A percentile compares a stretch with the other conserved stretches of the same genome.
These are phyloP conservation scores for Podospora pseudocomata DNA, from an alignment of 495 filamentous ascomycete species.

Conservation along the genomic window DNA sequence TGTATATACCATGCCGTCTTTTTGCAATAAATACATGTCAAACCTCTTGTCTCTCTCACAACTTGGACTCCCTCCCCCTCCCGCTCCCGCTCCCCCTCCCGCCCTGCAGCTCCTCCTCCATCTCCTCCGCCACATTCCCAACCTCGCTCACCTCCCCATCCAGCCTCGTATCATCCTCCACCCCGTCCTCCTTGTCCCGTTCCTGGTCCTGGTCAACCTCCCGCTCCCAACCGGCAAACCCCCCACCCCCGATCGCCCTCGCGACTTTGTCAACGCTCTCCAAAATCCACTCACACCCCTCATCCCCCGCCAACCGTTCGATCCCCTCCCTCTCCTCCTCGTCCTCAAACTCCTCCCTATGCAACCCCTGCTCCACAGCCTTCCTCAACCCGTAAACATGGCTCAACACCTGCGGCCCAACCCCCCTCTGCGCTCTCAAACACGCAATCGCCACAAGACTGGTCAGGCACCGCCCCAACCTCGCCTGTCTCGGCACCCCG, in stretches of 20 bases:
- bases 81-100: neutral
- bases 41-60: neutral
- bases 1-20: neutral
- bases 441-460: constrained; percentile 67
- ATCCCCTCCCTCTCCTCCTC: constrained; percentile 25
- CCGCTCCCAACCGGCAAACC: constrained; percentile 55
- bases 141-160: constrained; percentile 8
- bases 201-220: constrained; percentile 2
- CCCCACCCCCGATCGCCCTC: constrained; percentile 55
- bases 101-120: neutral
- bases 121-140: neutral
- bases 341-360: constrained; percentile 40
- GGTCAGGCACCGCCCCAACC: constrained; percentile 54
- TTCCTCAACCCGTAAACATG: constrained; percentile 74
- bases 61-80: neutral
- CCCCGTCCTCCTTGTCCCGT: constrained; percentile 1
- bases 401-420: constrained; percentile 71
- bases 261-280: constrained; percentile 66
- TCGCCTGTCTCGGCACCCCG: constrained; percentile 29
- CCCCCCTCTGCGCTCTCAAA: constrained; percentile 69
- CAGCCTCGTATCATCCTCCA: constrained; percentile 8
- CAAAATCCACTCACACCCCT: constrained; percentile 69
- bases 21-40: neutral
- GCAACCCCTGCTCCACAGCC: constrained; percentile 63
- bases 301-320: constrained; percentile 59